Percentiles rank a stretch among this genome's conserved stretches.
phyloP scores from a whole-genome alignment of 495 filamentous ascomycete species.

The Pseudoneurospora amorphoporcata region DNA sequence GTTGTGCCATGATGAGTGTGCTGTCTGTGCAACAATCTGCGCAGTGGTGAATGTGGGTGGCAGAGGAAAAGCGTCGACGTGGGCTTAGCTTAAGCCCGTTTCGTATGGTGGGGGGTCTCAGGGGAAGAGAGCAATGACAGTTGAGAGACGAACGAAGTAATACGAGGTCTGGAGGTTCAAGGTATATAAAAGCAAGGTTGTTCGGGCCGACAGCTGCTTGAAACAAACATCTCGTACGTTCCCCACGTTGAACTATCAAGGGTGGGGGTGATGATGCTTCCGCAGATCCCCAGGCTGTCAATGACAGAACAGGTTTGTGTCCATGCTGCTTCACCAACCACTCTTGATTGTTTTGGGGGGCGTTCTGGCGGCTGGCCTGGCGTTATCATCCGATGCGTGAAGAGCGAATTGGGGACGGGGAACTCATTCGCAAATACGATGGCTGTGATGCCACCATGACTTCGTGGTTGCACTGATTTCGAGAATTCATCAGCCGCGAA shows the following conservation, averaged over 20 bases:
- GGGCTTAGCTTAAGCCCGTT: not conserved
- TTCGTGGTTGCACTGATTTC: not conserved
- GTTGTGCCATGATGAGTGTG: slow-evolving; percentile 11
- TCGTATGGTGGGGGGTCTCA: not conserved
- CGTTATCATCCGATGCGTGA: not conserved
- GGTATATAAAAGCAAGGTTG: not conserved
- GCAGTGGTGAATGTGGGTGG: not conserved
- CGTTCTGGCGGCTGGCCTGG: not conserved
- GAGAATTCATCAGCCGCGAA: not conserved
- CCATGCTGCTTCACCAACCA: not conserved
- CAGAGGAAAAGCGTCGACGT: not conserved
- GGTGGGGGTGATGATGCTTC: not conserved
- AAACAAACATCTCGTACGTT: not conserved
- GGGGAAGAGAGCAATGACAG: not conserved
- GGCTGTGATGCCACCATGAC: not conserved
- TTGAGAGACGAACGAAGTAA: not conserved
- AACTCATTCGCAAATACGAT: not conserved
- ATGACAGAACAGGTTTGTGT: not conserved
- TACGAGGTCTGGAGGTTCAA: not conserved
- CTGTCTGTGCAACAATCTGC: not conserved
- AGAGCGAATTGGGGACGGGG: not conserved
- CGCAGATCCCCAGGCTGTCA: not conserved
- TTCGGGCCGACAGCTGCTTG: not conserved
- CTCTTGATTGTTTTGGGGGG: not conserved
- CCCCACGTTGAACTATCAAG: not conserved